Percentiles rank a stretch among this genome's conserved stretches.
phyloP scores from a whole-genome alignment of 371 early-diverging fungal genomes.

The Massospora cicadina region DNA sequence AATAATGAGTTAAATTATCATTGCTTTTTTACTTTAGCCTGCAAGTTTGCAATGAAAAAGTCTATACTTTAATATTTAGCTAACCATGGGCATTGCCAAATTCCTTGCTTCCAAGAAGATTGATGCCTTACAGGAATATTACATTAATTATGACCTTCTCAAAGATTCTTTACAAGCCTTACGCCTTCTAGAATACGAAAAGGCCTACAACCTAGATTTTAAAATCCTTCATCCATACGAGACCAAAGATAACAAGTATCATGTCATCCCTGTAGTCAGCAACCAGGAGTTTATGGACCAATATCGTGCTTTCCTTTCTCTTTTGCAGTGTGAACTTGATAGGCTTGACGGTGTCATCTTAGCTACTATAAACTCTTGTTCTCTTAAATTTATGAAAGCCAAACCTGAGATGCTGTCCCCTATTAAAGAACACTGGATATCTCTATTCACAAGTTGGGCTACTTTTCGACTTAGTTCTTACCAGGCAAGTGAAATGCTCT shows the following conservation, averaged over 20 bases:
- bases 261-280: not conserved
- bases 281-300: constrained; percentile 1
- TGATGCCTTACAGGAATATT: not conserved
- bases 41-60: not conserved
- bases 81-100: not conserved
- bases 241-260: not conserved
- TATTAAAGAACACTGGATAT: not conserved
- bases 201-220: constrained; percentile 3
- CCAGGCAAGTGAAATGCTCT: not conserved
- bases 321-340: not conserved
- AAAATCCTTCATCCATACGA: not conserved
- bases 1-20: not conserved
- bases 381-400: not conserved
- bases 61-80: not conserved
- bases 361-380: not conserved
- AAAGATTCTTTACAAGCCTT: not conserved
- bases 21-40: not conserved
- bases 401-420: not conserved
- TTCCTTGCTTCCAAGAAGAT: not conserved
- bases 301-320: not conserved
- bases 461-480: not conserved
- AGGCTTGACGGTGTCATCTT: not conserved
- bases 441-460: not conserved
- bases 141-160: constrained; percentile 1
- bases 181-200: not conserved